Evolutionary conservation across 768 basidiomycete genomes (phyloP), one percentile per base, ranked within the genome.

Genomic region (Russula olivacea): DNA sequence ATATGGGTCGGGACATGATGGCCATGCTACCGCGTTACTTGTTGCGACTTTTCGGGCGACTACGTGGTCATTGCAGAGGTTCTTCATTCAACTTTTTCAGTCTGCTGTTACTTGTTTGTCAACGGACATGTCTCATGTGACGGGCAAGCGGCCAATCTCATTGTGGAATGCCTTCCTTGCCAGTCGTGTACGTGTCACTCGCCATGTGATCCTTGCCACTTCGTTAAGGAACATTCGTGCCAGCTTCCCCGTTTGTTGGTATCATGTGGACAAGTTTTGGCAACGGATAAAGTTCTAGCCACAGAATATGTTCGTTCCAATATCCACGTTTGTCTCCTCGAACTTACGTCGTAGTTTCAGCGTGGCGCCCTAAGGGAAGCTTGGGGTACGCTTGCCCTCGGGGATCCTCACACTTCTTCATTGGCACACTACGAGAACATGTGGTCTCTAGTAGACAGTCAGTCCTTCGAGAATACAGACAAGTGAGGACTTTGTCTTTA

Each of bases 101-200:
- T 79, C 87, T 3, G 83, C 86, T 4, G 74, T 88, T 63, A 80
- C 80, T 8, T 87, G 83, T 67, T 74, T 91, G 23, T 78, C 82
- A 1, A 84, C 88, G 70, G 81, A 73, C 55, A 69, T 74, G 15
- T 69, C 76, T 2, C 75, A 60, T 59, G 70, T 69, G 5, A 64
- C 70, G 53, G 64, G 72, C 58, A 66, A 75, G 67, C 65, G 72
- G 69, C 61, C 74, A 58, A 65, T 72, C 50, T 74, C 74, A 41
- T 69, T 90, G 36, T 92, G 89, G 89, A 82, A 81, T 66, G 79
- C 84, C 21, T 91, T 91, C 69, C 78, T 89, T 21, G 74, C 88
- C 59, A 85, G 88, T 43, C 80, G 89, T 58, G 89, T 91, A 74
- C 68, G 86, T 40, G 65, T 40, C 58, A 54, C 34, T 61, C 23